phyloP scores from a whole-genome alignment of 768 basidiomycete species.

The Tulasnella sp. region DNA sequence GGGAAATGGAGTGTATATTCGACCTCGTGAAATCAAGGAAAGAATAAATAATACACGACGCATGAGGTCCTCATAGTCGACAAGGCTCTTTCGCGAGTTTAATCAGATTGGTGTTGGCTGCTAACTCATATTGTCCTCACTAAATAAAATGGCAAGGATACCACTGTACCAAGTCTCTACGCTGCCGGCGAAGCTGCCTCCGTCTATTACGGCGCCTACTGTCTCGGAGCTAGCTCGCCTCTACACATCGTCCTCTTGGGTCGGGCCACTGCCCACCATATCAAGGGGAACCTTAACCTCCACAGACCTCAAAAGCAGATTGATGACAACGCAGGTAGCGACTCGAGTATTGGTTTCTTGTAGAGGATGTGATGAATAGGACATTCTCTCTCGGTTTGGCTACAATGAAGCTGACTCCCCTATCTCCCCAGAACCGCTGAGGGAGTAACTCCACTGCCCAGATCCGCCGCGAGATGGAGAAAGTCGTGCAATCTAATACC shows the following conservation, averaged over 20 bases:
- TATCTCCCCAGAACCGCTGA: constrained; percentile 60
- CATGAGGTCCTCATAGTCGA: constrained; percentile 92
- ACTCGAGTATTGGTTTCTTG: constrained; percentile 82
- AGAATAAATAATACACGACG: no score
- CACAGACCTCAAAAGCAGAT: constrained; percentile 90
- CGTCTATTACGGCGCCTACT: constrained; percentile 99
- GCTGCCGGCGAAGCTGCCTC: constrained; percentile 99
- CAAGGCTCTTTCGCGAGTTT: constrained; percentile 48
- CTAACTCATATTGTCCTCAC: neutral
- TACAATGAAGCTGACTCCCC: neutral
- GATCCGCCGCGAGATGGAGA: constrained; percentile 95
- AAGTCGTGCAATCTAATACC: constrained; percentile 97
- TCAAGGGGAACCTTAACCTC: constrained; percentile 84
- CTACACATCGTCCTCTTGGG: constrained; percentile 99
- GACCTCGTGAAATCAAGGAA: no score
- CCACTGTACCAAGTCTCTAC: constrained; percentile 93
- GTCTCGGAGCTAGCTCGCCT: constrained; percentile 98
- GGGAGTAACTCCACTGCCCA: constrained; percentile 87
- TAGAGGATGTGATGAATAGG: constrained; percentile 72
- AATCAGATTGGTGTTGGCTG: neutral
- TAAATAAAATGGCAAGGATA: constrained; percentile 77
- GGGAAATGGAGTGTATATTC: no score
- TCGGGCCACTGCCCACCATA: constrained; percentile 98
- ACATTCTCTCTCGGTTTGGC: neutral
- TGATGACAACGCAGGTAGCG: constrained; percentile 80